Evolutionary conservation across 352 stramenopile genomes (phyloP).

Genomic region (Phytophthora megakarya): DNA sequence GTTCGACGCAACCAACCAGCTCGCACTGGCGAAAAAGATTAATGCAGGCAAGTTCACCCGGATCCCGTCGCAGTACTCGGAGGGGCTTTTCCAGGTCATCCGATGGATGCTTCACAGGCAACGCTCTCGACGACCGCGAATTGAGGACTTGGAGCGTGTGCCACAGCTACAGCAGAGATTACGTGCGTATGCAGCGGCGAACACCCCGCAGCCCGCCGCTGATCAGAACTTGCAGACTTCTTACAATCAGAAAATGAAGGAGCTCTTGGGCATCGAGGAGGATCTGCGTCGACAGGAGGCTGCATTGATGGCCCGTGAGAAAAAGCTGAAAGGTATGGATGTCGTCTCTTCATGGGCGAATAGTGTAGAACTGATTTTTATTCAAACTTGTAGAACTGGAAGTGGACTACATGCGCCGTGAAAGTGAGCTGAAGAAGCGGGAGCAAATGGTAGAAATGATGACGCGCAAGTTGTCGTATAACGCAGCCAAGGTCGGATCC

Average conservation of each 20-base stretch:
- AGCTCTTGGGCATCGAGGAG: slow-evolving; percentile 84
- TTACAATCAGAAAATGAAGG: slow-evolving; percentile 90
- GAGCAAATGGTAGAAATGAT: slow-evolving; percentile 89
- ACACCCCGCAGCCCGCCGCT: slow-evolving; percentile 33
- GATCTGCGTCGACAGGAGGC: slow-evolving; percentile 86
- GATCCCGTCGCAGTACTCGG: slow-evolving; percentile 91
- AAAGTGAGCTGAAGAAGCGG: slow-evolving; percentile 83
- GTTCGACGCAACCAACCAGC: slow-evolving; percentile 93
- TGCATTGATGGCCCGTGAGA: slow-evolving; percentile 81
- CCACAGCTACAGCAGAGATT: slow-evolving; percentile 82
- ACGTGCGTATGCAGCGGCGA: slow-evolving; percentile 74
- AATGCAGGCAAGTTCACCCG: slow-evolving; percentile 91
- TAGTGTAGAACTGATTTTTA: neutral
- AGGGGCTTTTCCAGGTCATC: slow-evolving; percentile 90
- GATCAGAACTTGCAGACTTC: slow-evolving; percentile 79
- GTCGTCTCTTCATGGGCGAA: neutral
- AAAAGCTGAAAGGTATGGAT: slow-evolving; percentile 76
- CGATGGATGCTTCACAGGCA: slow-evolving; percentile 90
- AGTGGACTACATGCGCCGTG: slow-evolving; percentile 77
- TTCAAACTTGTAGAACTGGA: slow-evolving; percentile 59
- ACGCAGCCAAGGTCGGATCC: slow-evolving; percentile 60
- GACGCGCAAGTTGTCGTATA: slow-evolving; percentile 74
- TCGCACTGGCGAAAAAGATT: slow-evolving; percentile 94
- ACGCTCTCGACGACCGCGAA: slow-evolving; percentile 78
- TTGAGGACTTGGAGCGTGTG: slow-evolving; percentile 86